These are phyloP conservation scores for Kandelia obovata DNA, from an alignment of 345 rosid genomes.

Conservation along the genomic window DNA sequence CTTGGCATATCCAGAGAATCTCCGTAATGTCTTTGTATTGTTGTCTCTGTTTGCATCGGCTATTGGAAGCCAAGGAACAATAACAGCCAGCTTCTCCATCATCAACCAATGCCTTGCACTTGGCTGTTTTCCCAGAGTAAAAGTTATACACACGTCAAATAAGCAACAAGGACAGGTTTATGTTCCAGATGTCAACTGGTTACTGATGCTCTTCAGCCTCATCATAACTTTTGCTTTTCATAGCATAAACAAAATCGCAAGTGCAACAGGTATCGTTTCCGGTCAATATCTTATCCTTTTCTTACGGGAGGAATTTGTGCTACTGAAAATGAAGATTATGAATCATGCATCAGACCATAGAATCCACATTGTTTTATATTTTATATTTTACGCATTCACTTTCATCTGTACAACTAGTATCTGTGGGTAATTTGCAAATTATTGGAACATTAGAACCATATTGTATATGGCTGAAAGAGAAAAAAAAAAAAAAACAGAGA, in stretches of 20 bases:
- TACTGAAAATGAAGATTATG: too few relatives aligned
- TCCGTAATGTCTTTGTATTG: conserved; percentile 35
- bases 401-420: background rate
- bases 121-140: conserved; percentile 53
- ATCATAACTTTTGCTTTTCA: conserved; percentile 42
- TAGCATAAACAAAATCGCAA: conserved; percentile 34
- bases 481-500: too few relatives aligned
- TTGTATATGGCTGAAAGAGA: background rate
- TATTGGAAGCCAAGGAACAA: conserved; percentile 42
- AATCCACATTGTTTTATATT: too few relatives aligned
- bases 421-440: background rate
- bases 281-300: background rate
- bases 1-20: conserved; percentile 29
- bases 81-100: conserved; percentile 62
- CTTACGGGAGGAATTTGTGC: background rate
- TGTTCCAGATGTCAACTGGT: conserved; percentile 59
- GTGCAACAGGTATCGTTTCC: conserved; percentile 43
- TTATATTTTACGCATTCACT: too few relatives aligned
- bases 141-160: conserved; percentile 58
- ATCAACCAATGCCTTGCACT: conserved; percentile 61
- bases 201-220: conserved; percentile 57
- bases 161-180: conserved; percentile 55
- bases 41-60: conserved; percentile 50
- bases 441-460: background rate
- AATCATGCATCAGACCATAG: too few relatives aligned